These are phyloP conservation scores for Fusarium caatingaense DNA, from an alignment of 2,329 filamentous ascomycete species.

Conservation along the genomic window DNA sequence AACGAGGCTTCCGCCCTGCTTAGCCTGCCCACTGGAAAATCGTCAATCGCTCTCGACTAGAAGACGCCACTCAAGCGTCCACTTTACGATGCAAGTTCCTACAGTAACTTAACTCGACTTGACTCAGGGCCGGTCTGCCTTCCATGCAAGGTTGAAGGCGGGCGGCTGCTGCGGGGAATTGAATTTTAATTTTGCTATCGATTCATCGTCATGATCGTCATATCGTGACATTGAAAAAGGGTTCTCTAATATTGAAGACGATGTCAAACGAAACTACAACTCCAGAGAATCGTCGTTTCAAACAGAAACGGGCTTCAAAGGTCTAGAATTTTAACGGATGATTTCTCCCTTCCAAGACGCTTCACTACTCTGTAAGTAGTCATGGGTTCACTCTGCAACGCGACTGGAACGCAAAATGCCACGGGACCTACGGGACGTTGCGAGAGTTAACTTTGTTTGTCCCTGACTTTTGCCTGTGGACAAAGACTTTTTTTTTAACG, in stretches of 20 bases:
- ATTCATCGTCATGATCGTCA: constrained; percentile 19
- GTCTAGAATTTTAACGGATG: constrained; percentile 18
- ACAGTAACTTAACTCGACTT: constrained; percentile 12
- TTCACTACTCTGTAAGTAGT: neutral
- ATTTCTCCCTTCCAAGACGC: constrained; percentile 18
- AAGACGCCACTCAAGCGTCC: constrained; percentile 35
- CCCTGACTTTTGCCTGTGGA: constrained; percentile 6
- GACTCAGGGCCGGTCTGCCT: constrained; percentile 9
- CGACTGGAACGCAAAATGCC: constrained; percentile 32
- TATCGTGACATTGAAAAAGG: neutral
- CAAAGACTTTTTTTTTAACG: constrained; percentile 29
- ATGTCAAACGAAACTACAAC: constrained; percentile 4
- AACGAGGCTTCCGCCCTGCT: constrained; percentile 30
- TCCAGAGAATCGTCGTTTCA: constrained; percentile 15
- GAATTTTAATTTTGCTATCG: constrained; percentile 4
- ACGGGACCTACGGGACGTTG: constrained; percentile 42
- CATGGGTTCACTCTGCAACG: constrained; percentile 28
- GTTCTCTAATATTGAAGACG: neutral
- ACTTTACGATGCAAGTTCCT: constrained; percentile 20
- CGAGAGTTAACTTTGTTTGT: constrained; percentile 28
- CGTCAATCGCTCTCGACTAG: constrained; percentile 27
- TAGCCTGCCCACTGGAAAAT: constrained; percentile 27
- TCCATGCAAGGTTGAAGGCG: neutral
- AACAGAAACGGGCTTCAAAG: constrained; percentile 11
- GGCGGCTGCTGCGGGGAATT: constrained; percentile 34